Evolutionary conservation across 208 protist species (phyloP), one percentile per base, ranked within the genome.

Genomic region (Kentomonas sorsogonicus): DNA sequence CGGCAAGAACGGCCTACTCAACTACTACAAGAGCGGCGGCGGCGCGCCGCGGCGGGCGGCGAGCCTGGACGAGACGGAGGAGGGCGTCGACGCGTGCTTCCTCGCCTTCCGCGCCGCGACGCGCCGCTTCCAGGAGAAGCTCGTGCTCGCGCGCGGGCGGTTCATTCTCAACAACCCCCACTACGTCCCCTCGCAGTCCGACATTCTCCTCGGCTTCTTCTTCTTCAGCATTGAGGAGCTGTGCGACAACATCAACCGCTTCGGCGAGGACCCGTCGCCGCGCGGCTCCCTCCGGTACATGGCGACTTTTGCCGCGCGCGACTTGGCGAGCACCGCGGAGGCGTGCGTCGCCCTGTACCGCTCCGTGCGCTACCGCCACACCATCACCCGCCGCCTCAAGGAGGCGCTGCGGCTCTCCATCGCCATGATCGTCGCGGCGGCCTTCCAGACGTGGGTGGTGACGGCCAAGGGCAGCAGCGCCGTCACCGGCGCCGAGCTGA

Each of bases 121-220:
- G 18, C 53, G 74, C 29, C 66, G 67, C 9, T 91, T 81, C 69
- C 71, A 91, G 61, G 81, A 89, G 23, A 74, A 78, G 15, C 51
- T 94, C n/a, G 72, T 81, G 27, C 66, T 56, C 20, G 76, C 85
- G 13, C 87, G 87, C 3, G 78, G 89, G 48, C 71, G 86, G 27
- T 71, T 91, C 11, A 83, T 94, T 46, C 68, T 94, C 39, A 83
- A 78, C 71, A 94, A 94, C 65, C 70, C 78, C 23, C 67, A 79
- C 66, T 94, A 94, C 74, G 61, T 74, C 58, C 80, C 81, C 18
- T 78, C 86, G 56, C 68, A 85, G 54, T 82, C 80, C 27, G 87
- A 94, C 65, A 76, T 94, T 27, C 69, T 89, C 11, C 60, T 94
- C 11, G 87, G 87, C 7, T 89, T 87, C 44, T 94, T 87, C 59